Evolutionary conservation across 495 filamentous ascomycete species (phyloP), one percentile per base, ranked within the genome.

Genomic region (Penicillium maclennaniae): DNA sequence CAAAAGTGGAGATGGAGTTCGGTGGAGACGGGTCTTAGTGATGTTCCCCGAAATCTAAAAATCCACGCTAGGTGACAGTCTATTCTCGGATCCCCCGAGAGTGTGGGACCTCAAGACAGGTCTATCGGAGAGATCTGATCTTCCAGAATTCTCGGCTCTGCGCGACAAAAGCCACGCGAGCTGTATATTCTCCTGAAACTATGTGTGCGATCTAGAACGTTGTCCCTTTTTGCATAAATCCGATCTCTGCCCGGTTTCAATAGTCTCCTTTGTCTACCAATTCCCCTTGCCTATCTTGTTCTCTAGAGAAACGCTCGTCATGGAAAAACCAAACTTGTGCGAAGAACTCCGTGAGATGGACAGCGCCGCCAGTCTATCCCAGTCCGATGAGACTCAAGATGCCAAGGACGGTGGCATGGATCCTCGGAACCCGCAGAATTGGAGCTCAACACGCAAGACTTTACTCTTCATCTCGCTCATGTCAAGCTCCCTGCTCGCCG

Each of bases 391-490:
- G 27, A 49, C 26, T 28, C 43, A 45, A 7, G 49, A 51, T 16
- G 44, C 34, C 9, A 47, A 58, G 20, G n/a, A 48, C 14, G 48
- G 45, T 42, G 15, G 47, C 9, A 59, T 53, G 37, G 57, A 70
- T 23, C 20, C 26, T 15, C 38, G 39, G 19, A 58, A 66, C 42
- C 70, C 64, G 8, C 58, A 58, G 40, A 64, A 68, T 17, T 70
- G 67, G 67, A 62, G 59, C 10, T 43, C 49, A 0, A 40, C 47
- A 19, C 63, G 70, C 15, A 72, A 72, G 59, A 61, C 62, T 0
- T 9, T 70, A n/a, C 47, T 74, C 15, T 71, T 74, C 39, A 21
- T 67, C 7, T 59, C 71, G 9, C 43, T 74, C 15, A 71, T 72
- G 65, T 66, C 66, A 1, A 72, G 68, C 25, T 72, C 68, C 1